phyloP scores from a whole-genome alignment of 768 basidiomycete species.

The Psilocybe sp. region DNA sequence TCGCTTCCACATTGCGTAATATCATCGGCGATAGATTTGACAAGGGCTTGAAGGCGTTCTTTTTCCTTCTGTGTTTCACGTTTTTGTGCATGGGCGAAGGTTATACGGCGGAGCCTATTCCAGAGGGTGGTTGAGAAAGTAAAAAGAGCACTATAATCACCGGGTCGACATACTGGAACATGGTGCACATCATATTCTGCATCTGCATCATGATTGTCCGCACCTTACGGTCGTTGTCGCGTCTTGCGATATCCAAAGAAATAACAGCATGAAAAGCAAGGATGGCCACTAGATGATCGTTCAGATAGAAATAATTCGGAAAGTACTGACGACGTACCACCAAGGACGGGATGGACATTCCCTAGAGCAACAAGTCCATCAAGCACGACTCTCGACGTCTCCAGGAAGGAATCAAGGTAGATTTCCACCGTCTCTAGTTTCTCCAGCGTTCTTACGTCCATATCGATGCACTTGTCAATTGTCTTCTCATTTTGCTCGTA shows the following conservation, averaged over 20 bases:
- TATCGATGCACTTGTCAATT: too few relatives aligned
- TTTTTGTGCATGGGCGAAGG: conserved; percentile 20
- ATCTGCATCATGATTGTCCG: conserved; percentile 44
- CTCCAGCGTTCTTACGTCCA: too few relatives aligned
- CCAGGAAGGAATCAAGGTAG: too few relatives aligned
- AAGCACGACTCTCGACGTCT: too few relatives aligned
- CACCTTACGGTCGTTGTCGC: conserved; percentile 51
- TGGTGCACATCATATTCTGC: conserved; percentile 44
- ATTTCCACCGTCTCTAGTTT: too few relatives aligned
- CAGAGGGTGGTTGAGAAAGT: not conserved
- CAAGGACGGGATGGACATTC: conserved; percentile 31
- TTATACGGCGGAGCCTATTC: conserved; percentile 26
- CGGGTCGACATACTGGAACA: conserved; percentile 39
- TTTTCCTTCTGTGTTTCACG: conserved; percentile 30
- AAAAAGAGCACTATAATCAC: not conserved
- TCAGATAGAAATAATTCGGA: not conserved
- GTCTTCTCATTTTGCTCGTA: too few relatives aligned
- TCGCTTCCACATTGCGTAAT: conserved; percentile 41
- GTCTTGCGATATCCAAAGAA: conserved; percentile 42
- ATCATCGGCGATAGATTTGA: conserved; percentile 31
- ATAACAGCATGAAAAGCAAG: conserved; percentile 48
- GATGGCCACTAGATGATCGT: conserved; percentile 34
- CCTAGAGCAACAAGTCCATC: too few relatives aligned
- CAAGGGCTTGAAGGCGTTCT: conserved; percentile 26
- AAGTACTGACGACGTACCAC: conserved; percentile 19